Conservation (phyloP, 2,329 filamentous ascomycete genomes). For the Pseudogymnoascus sp. region DNA sequence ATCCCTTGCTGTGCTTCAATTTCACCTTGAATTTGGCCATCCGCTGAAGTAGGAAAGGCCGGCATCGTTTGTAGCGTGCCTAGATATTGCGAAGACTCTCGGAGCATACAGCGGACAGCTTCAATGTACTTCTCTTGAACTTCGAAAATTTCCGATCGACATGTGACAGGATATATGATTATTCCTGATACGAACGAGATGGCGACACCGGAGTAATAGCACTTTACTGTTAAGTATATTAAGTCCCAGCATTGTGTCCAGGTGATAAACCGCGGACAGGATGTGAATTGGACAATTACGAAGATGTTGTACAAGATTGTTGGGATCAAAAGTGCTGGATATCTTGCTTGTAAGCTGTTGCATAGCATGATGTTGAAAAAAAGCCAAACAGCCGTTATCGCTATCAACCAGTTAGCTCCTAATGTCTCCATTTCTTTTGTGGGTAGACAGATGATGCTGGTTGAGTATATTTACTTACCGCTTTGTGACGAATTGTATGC, state of each 20-base stretch:
- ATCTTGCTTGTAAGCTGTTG: conserved; percentile 7
- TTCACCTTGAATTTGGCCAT: neutral
- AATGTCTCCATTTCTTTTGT: neutral
- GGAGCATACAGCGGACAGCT: neutral
- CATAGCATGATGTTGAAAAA: conserved; percentile 4
- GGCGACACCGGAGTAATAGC: conserved; percentile 8
- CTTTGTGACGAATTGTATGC: conserved; percentile 9
- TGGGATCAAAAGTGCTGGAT: conserved; percentile 7
- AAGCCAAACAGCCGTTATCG: conserved; percentile 8
- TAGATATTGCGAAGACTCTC: neutral
- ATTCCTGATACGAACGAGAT: conserved; percentile 9
- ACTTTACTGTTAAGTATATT: conserved; percentile 7
- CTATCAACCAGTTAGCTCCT: neutral
- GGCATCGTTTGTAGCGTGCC: neutral
- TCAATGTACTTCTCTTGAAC: conserved; percentile 8
- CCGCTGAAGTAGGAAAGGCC: neutral
- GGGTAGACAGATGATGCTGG: neutral
- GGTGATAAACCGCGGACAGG: conserved; percentile 6
- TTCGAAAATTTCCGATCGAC: conserved; percentile 9
- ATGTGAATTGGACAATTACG: conserved; percentile 7
- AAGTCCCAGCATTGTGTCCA: conserved; percentile 7
- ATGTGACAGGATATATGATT: conserved; percentile 8
- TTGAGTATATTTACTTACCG: conserved; percentile 4
- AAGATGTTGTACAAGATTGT: conserved; percentile 10
- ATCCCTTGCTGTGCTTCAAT: neutral